Percentiles rank a stretch among this genome's conserved stretches.
Evolutionary conservation across 768 basidiomycete genomes (phyloP).

Genomic region (Hydnum rufescens): DNA sequence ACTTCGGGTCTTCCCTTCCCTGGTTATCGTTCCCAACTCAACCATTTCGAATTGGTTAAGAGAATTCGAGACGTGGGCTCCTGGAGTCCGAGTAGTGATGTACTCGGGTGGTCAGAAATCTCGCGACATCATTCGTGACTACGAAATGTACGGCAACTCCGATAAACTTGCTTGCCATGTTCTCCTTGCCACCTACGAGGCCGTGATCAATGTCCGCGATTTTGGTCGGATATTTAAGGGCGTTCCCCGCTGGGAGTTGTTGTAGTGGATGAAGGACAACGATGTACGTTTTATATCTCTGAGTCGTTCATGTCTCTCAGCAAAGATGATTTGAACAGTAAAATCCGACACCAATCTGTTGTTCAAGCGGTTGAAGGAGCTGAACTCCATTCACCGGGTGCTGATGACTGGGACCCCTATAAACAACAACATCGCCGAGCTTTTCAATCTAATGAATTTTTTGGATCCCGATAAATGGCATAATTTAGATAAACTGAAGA

Average conservation of each 20-base stretch:
- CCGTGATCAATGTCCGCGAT: constrained; percentile 47
- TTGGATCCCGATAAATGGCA: constrained; percentile 60
- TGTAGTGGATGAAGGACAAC: constrained; percentile 83
- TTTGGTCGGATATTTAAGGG: constrained; percentile 56
- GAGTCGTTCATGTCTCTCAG: constrained; percentile 6
- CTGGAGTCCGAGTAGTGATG: constrained; percentile 55
- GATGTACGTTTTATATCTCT: constrained; percentile 33
- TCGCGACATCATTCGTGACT: constrained; percentile 60
- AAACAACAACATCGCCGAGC: constrained; percentile 91
- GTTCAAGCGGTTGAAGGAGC: constrained; percentile 63
- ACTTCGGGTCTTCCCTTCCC: constrained; percentile 48
- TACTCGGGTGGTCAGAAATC: constrained; percentile 68
- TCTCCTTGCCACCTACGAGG: constrained; percentile 83
- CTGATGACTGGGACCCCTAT: constrained; percentile 93
- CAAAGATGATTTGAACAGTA: constrained; percentile 33
- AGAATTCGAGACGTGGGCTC: constrained; percentile 66
- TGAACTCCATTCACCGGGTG: constrained; percentile 59
- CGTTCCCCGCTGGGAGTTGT: constrained; percentile 88
- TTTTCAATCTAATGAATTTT: constrained; percentile 96
- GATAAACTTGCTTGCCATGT: constrained; percentile 64
- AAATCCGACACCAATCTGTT: constrained; percentile 66
- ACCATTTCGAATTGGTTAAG: constrained; percentile 91
- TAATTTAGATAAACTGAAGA: constrained; percentile 53
- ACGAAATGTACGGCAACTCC: constrained; percentile 49
- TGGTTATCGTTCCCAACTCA: constrained; percentile 91